Base-by-base conservation (phyloP, 2,329 filamentous ascomycete genomes). In the Penicillium sp. region DNA sequence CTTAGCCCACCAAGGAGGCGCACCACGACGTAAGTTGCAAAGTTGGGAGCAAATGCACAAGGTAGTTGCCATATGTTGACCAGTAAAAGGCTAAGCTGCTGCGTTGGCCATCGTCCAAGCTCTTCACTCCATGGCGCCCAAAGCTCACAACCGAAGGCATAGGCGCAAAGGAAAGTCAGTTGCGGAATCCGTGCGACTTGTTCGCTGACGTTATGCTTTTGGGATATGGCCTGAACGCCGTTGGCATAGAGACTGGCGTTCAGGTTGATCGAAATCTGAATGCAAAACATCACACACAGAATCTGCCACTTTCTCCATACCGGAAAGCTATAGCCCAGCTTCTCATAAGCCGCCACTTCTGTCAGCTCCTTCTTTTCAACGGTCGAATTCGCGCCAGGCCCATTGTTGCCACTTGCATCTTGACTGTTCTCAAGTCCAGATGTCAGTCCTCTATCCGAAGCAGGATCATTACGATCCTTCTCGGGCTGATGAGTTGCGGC, bases 111-210 rank as follows among this genome's bases (percentile, higher is more conserved):
- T 35, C 88, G 81, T 7, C 88, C 88, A 43, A 90, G 78, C 63
- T 92, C 88, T 68, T 92, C 88, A 22, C 82, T 87, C 86, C 88
- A 91, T 0, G 88, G 88, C 0, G 88, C 88, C 88, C 88, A 92
- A 0, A 90, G 77, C 69, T 91, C 88, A 64, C 88, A 91, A 10
- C 88, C 88, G 63, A 92, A 89, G 35, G 87, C 87, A 66, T 92
- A 91, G 3, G 83, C 72, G 48, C 91, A 78, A 20, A 91, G 73
- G 71, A 90, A 92, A 58, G 89, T 80, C 69, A 86, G 83, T 55
- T 87, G 86, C 56, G 87, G 87, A 41, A 81, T 78, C 48, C 87
- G 80, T 18, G 31, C 31, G 16, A 35, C 31, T 35, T 35, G 31
- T n/a, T 35, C 5, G 31, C 31, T 35, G 31, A 35, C 31, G 9